Conservation (phyloP, 768 basidiomycete species). For the Pleurotus citrinopileatus region DNA sequence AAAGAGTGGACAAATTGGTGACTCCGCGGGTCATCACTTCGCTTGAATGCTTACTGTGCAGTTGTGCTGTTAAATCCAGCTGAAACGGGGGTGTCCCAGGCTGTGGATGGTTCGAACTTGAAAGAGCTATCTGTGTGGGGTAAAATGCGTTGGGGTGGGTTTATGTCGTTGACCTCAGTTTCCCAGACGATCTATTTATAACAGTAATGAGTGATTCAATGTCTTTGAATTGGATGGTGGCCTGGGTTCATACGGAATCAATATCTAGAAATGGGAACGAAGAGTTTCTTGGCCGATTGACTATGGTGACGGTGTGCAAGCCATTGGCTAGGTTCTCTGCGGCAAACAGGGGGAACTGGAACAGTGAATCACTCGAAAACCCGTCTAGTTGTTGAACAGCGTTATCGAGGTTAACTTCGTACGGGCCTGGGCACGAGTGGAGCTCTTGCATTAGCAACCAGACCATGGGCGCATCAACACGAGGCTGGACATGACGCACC, state of each 20-base stretch:
- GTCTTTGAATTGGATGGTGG: not conserved
- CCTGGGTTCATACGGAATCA: not conserved
- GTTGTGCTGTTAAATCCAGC: slow-evolving; percentile 4
- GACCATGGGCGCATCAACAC: not conserved
- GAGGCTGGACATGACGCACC: not conserved
- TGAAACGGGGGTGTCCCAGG: not conserved
- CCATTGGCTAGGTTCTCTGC: slow-evolving; percentile 6
- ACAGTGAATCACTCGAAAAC: not conserved
- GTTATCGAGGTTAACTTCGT: slow-evolving; percentile 10
- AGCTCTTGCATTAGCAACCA: not conserved
- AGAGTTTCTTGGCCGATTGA: not conserved
- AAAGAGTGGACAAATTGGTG: not conserved
- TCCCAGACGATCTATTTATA: slow-evolving; percentile 8
- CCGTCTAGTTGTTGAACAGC: not conserved
- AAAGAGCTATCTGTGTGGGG: slow-evolving; percentile 2
- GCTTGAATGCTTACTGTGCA: slow-evolving; percentile 3
- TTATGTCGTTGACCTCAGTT: not conserved
- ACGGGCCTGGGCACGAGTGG: not conserved
- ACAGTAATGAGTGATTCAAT: not conserved
- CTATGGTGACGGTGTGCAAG: slow-evolving; percentile 4
- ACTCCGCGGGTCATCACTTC: not conserved
- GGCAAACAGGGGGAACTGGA: slow-evolving; percentile 5
- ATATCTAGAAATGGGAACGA: not conserved
- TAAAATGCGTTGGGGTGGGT: not conserved
- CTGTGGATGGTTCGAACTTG: not conserved